Evolutionary conservation across 176 grass and related monocot genomes (phyloP).

Genomic region (Chrysopogon serrulatus): DNA sequence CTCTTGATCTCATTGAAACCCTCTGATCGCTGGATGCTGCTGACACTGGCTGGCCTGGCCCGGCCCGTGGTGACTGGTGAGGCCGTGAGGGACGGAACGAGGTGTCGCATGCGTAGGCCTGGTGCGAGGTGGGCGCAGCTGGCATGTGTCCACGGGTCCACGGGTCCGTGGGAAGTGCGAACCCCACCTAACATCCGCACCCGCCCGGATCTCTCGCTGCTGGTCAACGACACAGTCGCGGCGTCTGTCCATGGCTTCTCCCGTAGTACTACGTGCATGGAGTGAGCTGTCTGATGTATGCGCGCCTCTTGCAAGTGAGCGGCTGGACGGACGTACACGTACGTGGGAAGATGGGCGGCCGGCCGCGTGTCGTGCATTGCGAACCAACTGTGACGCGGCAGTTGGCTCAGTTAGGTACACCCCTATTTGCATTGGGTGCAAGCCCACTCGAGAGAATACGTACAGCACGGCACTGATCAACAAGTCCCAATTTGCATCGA

Average conservation of each 20-base stretch:
- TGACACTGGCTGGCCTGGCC: neutral
- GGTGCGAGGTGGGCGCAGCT: neutral
- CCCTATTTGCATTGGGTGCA: neutral
- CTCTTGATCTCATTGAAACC: neutral
- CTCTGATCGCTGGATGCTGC: neutral
- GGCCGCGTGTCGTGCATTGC: neutral
- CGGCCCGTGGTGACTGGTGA: neutral
- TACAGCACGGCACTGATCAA: neutral
- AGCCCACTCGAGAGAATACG: neutral
- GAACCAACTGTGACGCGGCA: constrained; percentile 5
- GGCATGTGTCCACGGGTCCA: neutral
- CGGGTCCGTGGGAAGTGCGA: neutral
- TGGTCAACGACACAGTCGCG: constrained; percentile 11
- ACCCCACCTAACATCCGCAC: neutral
- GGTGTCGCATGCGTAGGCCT: neutral
- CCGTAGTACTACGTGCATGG: too few relatives aligned
- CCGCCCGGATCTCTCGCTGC: neutral
- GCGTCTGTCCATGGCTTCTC: too few relatives aligned
- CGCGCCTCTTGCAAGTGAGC: too few relatives aligned
- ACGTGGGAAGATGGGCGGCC: neutral
- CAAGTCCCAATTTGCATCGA: neutral
- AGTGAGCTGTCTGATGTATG: neutral
- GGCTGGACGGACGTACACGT: neutral
- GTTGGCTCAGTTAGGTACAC: neutral
- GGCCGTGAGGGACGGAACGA: neutral